These are phyloP conservation scores for Neurospora sp. DNA, from an alignment of 495 filamentous ascomycete species.

Conservation along the genomic window DNA sequence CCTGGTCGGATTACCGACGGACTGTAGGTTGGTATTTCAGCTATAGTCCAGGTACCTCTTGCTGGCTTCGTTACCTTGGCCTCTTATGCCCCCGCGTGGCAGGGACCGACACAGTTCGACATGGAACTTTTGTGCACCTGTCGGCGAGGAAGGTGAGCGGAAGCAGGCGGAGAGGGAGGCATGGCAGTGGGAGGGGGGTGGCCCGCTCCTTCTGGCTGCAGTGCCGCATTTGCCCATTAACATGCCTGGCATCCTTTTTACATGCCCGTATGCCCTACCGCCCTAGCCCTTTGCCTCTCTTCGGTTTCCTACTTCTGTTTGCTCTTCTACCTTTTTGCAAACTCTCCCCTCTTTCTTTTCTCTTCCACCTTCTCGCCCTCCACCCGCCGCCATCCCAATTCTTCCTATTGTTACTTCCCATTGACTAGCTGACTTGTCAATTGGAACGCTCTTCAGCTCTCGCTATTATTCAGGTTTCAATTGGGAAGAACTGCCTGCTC, in stretches of 20 bases:
- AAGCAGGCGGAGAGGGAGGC: neutral
- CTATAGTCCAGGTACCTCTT: neutral
- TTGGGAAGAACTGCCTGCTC: neutral
- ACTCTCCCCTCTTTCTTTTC: constrained; percentile 1
- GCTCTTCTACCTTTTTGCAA: neutral
- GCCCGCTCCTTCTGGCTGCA: neutral
- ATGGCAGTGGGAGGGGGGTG: neutral
- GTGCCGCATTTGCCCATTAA: neutral
- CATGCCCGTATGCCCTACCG: neutral
- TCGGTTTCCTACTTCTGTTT: neutral
- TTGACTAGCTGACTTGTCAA: constrained; percentile 1
- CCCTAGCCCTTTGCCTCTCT: neutral
- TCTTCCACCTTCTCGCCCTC: neutral
- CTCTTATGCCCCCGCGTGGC: neutral
- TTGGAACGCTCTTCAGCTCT: neutral
- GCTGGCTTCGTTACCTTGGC: neutral
- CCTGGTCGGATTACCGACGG: neutral
- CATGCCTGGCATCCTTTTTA: neutral
- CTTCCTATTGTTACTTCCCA: neutral
- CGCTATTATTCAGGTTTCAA: neutral
- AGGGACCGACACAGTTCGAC: neutral
- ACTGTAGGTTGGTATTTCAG: neutral
- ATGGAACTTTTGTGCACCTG: neutral
- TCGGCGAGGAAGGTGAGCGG: neutral
- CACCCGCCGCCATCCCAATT: neutral